Base-by-base conservation (phyloP, 345 rosid species). In the Syzygium grande region DNA sequence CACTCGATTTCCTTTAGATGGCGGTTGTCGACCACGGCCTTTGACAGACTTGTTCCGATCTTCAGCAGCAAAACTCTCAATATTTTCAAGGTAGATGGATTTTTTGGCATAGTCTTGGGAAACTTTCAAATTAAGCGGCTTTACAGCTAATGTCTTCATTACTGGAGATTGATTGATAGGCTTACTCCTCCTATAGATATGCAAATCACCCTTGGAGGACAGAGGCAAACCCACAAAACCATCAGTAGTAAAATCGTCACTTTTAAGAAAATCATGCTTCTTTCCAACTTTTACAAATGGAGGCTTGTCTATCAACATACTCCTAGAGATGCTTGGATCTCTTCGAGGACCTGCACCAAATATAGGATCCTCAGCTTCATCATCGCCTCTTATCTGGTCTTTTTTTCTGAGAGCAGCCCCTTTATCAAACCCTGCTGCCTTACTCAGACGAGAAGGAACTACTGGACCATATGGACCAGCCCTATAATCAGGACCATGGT, bases 31-130 rank as follows among this genome's bases (percentile, higher is more conserved):
- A 87, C 86, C 51, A 52, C 90, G 89, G 77, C 93, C 91, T 91
- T 91, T 98, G 59, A 89, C 84, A 91, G 95, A 89, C 92, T 91
- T 96, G 90, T 89, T 91, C 89, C 93, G 95, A 87, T 93, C 94
- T 88, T 92, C 93, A 91, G 85, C 93, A 85, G 89, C 88, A 65
- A 86, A 92, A 80, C 91, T 92, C 87, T 91, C 93, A 85, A 85
- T 25, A 88, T 87, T 89, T 89, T 91, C 96, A 86, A 89, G 90
- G 90, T 88, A 91, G 88, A 89, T 92, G 53, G 91, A 86, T 89
- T 91, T 93, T 84, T 92, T 95, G 58, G 87, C 38, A 87, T 87
- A 86, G 80, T 91, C 93, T 84, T 88, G 83, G 34, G 94, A 52
- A 84, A 53, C 85, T 92, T 90, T 89, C 87, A 83, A 23, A 53